These are phyloP conservation scores for Mycena metata DNA, from an alignment of 768 basidiomycete species.

Conservation along the genomic window DNA sequence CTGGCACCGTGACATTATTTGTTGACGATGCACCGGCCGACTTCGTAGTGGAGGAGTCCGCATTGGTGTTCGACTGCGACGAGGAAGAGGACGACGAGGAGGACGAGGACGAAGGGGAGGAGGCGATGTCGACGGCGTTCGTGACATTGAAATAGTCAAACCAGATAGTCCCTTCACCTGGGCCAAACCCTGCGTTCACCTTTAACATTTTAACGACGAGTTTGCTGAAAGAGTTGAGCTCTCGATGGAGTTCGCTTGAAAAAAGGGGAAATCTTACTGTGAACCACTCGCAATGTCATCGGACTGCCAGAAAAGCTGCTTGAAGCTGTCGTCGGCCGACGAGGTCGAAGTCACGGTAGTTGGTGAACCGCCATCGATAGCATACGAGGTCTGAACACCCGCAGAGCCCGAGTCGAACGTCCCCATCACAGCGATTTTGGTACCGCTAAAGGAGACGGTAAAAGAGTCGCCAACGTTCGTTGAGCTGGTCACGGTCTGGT, in stretches of 20 bases:
- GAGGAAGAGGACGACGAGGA: constrained; percentile 20
- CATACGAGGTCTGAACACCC: constrained; percentile 53
- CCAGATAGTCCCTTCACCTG: constrained; percentile 57
- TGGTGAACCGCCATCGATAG: constrained; percentile 48
- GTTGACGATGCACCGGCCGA: constrained; percentile 5
- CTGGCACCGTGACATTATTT: not conserved
- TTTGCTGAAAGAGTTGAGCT: constrained; percentile 38
- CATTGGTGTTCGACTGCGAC: not conserved
- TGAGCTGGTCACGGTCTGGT: constrained; percentile 51
- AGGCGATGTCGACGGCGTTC: constrained; percentile 35
- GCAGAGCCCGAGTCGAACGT: constrained; percentile 51
- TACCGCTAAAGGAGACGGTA: constrained; percentile 52
- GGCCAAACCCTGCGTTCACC: constrained; percentile 41
- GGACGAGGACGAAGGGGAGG: constrained; percentile 13
- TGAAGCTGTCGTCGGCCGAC: constrained; percentile 45
- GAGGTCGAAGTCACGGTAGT: constrained; percentile 44
- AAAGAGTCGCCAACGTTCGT: constrained; percentile 50
- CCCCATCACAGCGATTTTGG: constrained; percentile 48
- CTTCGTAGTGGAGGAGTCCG: constrained; percentile 4
- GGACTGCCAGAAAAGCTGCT: constrained; percentile 55
- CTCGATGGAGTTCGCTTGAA: not conserved
- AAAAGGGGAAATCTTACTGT: constrained; percentile 47
- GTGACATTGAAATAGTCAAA: constrained; percentile 56
- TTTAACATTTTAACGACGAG: constrained; percentile 53
- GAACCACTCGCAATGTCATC: constrained; percentile 39